Percentiles rank a stretch among this genome's conserved stretches.
phyloP scores from a whole-genome alignment of 2,329 filamentous ascomycete genomes.

The Calonectria henricotiae region DNA sequence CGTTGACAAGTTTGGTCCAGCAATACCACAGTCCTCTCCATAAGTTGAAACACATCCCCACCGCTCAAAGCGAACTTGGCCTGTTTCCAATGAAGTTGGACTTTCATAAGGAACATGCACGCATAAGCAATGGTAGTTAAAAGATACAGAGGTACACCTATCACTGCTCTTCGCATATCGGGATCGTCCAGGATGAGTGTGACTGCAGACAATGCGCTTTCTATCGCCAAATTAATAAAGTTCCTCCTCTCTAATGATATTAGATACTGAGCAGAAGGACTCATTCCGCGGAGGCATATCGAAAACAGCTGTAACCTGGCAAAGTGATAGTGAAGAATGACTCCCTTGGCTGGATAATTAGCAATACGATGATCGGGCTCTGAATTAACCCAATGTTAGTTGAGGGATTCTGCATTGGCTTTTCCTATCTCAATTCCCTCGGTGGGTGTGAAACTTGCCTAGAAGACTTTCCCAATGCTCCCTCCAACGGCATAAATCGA shows the following conservation, averaged over 20 bases:
- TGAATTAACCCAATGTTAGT: slow-evolving; percentile 41
- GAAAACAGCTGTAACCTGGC: slow-evolving; percentile 68
- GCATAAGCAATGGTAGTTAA: slow-evolving; percentile 56
- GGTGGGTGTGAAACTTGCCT: too few relatives aligned
- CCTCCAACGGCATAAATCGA: slow-evolving; percentile 58
- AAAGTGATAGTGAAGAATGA: slow-evolving; percentile 67
- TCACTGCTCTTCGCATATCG: slow-evolving; percentile 54
- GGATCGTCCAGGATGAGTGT: slow-evolving; percentile 53
- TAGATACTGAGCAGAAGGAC: slow-evolving; percentile 56
- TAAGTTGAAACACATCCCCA: slow-evolving; percentile 53
- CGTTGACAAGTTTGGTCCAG: slow-evolving; percentile 50
- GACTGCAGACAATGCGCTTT: slow-evolving; percentile 54
- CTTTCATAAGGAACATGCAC: slow-evolving; percentile 56
- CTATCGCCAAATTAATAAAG: slow-evolving; percentile 62
- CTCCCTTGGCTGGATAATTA: slow-evolving; percentile 67
- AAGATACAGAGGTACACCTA: slow-evolving; percentile 56
- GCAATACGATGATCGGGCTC: slow-evolving; percentile 65
- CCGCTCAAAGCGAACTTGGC: slow-evolving; percentile 53
- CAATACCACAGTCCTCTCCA: slow-evolving; percentile 50
- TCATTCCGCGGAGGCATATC: slow-evolving; percentile 61
- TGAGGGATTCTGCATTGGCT: neutral
- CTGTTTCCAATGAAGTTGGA: slow-evolving; percentile 53
- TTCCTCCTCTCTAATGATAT: slow-evolving; percentile 64
- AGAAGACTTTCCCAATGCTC: slow-evolving; percentile 55
- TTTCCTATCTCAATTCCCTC: too few relatives aligned